Conservation (phyloP, 148 eudicot species). For the Pharnaceum exiguum region DNA sequence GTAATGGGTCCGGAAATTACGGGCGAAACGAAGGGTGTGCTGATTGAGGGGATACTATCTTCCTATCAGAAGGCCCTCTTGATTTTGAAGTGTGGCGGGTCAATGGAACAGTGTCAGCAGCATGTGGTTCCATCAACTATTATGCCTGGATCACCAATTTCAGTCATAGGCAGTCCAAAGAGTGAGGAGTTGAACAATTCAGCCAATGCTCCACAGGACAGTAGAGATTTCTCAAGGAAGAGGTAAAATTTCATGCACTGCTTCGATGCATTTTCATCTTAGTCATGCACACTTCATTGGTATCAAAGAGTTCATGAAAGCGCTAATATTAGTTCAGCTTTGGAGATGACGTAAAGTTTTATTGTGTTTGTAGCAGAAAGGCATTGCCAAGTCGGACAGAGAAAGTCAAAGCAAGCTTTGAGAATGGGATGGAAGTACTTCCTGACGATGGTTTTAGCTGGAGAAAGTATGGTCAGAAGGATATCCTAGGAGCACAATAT, state of each 20-base stretch:
- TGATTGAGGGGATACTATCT: conserved; percentile 49
- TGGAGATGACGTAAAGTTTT: background rate
- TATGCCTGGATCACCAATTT: conserved; percentile 48
- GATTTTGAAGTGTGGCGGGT: conserved; percentile 50
- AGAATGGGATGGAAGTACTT: conserved; percentile 62
- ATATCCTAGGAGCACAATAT: conserved; percentile 70
- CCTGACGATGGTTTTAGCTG: conserved; percentile 79
- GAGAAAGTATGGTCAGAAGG: conserved; percentile 99
- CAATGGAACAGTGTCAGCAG: conserved; percentile 35
- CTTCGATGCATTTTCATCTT: background rate
- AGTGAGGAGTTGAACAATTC: conserved; percentile 38
- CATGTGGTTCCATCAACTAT: conserved; percentile 20
- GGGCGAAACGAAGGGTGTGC: conserved; percentile 27
- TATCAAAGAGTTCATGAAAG: no score
- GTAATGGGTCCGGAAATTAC: conserved; percentile 36
- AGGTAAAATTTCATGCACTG: conserved; percentile 42
- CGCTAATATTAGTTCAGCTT: no score
- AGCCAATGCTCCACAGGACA: conserved; percentile 25
- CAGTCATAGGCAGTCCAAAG: conserved; percentile 50
- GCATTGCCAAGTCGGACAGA: conserved; percentile 60
- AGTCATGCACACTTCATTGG: background rate
- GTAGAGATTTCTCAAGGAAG: conserved; percentile 45
- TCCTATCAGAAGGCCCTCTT: conserved; percentile 64
- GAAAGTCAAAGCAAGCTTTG: conserved; percentile 47
- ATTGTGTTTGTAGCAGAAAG: conserved; percentile 51